Percentiles rank a stretch among this genome's conserved stretches.
These are phyloP conservation scores for Cyclotella choctawhatcheeana DNA, from an alignment of 108 stramenopile species.

Conservation along the genomic window DNA sequence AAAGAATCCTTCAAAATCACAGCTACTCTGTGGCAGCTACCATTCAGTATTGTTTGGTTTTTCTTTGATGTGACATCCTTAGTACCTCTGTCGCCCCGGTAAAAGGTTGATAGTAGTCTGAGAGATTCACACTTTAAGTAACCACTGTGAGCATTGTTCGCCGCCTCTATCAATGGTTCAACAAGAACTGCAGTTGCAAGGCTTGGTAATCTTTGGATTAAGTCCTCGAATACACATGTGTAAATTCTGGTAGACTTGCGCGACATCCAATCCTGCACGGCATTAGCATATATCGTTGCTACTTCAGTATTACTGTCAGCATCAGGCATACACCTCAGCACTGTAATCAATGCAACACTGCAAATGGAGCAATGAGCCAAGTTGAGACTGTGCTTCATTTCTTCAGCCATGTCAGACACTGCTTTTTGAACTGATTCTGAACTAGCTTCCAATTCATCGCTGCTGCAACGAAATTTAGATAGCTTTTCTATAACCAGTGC, in stretches of 20 bases:
- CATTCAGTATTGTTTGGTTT: conserved; percentile 18
- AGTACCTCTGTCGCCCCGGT: conserved; percentile 7
- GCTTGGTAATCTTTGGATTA: conserved; percentile 59
- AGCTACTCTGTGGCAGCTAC: conserved; percentile 21
- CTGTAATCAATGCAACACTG: conserved; percentile 57
- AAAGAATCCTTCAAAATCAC: conserved; percentile 15
- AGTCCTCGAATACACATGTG: conserved; percentile 69
- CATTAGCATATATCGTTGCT: conserved; percentile 41
- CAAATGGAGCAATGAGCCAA: conserved; percentile 67
- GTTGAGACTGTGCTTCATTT: conserved; percentile 48
- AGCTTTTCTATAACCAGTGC: conserved; percentile 65
- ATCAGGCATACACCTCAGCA: conserved; percentile 54
- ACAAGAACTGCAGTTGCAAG: conserved; percentile 50
- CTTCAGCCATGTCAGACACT: conserved; percentile 40
- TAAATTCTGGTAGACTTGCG: conserved; percentile 65
- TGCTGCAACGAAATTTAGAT: conserved; percentile 57
- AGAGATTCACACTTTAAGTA: conserved; percentile 75
- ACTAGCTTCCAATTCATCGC: conserved; percentile 38
- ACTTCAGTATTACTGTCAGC: conserved; percentile 36
- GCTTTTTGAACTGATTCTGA: conserved; percentile 28
- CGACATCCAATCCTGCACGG: conserved; percentile 74
- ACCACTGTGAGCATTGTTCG: conserved; percentile 56
- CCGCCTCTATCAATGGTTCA: conserved; percentile 50
- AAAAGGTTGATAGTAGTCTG: conserved; percentile 53
- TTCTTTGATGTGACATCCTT: conserved; percentile 16